Evolutionary conservation across 352 stramenopile species (phyloP).

Genomic region (Pythium brachiatum): DNA sequence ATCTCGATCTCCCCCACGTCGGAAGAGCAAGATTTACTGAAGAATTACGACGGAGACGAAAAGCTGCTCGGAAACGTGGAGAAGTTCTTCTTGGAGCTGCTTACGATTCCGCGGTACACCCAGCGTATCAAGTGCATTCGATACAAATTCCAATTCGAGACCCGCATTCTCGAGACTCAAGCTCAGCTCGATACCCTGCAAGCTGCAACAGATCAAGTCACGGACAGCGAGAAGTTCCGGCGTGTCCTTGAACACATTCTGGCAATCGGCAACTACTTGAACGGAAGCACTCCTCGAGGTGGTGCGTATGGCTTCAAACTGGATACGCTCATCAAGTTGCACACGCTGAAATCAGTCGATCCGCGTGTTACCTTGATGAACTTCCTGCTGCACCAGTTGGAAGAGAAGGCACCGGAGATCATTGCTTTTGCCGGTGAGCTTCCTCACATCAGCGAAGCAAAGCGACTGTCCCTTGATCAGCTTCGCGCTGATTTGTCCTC

Average conservation of each 20-base stretch:
- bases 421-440: constrained; percentile 80
- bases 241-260: constrained; percentile 80
- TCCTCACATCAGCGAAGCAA: constrained; percentile 72
- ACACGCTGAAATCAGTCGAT: constrained; percentile 82
- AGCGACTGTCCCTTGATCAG: constrained; percentile 80
- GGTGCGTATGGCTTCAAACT: constrained; percentile 92
- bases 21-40: constrained; percentile 89
- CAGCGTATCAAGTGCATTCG: constrained; percentile 88
- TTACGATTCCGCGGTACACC: constrained; percentile 85
- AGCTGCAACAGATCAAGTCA: constrained; percentile 79
- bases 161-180: constrained; percentile 78
- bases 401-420: constrained; percentile 72
- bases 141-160: constrained; percentile 87
- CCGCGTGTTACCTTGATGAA: constrained; percentile 81
- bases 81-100: constrained; percentile 85
- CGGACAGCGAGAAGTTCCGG: constrained; percentile 78
- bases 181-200: constrained; percentile 78
- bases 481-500: constrained; percentile 72
- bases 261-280: constrained; percentile 92
- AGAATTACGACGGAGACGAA: constrained; percentile 89
- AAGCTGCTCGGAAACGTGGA: constrained; percentile 86
- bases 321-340: constrained; percentile 87
- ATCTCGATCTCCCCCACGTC: constrained; percentile 87
- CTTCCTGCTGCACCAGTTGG: constrained; percentile 71
- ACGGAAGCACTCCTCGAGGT: constrained; percentile 84